Percentiles rank a stretch among this genome's conserved stretches.
Conservation (phyloP, 2,329 filamentous ascomycete genomes). For the Aureobasidium melanogenum region DNA sequence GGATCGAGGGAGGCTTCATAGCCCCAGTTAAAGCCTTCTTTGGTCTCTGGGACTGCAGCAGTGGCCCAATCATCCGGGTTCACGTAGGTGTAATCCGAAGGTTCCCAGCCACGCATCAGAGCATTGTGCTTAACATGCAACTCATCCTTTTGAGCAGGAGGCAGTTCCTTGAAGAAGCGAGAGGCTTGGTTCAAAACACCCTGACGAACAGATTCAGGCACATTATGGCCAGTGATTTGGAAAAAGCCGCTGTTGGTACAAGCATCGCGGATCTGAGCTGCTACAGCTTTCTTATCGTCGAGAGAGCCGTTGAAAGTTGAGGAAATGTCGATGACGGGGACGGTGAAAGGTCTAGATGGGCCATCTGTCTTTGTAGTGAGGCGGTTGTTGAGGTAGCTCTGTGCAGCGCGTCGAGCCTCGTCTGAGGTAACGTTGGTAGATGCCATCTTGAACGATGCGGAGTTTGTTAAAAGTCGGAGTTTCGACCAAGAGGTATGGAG, state of each 20-base stretch:
- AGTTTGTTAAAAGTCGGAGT: not conserved
- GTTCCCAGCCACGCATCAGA: slow-evolving; percentile 34
- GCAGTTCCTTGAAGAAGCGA: slow-evolving; percentile 35
- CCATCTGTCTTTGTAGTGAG: not conserved
- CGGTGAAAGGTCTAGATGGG: not conserved
- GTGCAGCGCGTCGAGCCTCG: slow-evolving; percentile 8
- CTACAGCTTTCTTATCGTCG: slow-evolving; percentile 30
- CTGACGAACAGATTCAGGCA: slow-evolving; percentile 18
- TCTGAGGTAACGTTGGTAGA: not conserved
- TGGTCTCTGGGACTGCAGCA: slow-evolving; percentile 24
- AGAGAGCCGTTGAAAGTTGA: slow-evolving; percentile 29
- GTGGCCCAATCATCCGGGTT: slow-evolving; percentile 27
- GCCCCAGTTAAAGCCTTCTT: slow-evolving; percentile 25
- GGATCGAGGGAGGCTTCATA: slow-evolving; percentile 33
- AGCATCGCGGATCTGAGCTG: slow-evolving; percentile 33
- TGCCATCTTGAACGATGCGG: not conserved
- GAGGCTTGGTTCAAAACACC: slow-evolving; percentile 32
- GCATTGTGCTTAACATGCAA: slow-evolving; percentile 32
- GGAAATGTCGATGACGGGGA: slow-evolving; percentile 35
- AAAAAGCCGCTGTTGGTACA: slow-evolving; percentile 30
- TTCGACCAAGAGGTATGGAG: not conserved
- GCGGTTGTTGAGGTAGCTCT: slow-evolving; percentile 9
- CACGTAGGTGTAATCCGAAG: slow-evolving; percentile 36
- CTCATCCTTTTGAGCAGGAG: slow-evolving; percentile 37
- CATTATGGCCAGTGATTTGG: slow-evolving; percentile 11